Base-by-base conservation (phyloP, 2,329 filamentous ascomycete species). In the Chaetomium strumarium region DNA sequence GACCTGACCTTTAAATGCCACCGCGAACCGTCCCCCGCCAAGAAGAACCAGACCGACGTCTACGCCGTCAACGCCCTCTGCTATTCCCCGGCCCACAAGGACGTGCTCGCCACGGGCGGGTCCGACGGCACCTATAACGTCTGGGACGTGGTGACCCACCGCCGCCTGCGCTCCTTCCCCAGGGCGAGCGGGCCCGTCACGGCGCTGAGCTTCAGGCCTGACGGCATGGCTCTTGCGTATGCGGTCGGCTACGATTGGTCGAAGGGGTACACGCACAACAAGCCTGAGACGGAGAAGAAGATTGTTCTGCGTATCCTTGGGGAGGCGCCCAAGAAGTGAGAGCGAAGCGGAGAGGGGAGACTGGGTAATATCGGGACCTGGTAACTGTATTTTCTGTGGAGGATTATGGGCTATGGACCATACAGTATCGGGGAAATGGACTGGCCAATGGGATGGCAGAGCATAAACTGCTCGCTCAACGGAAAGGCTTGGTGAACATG, bases 161-260 rank as follows among this genome's bases (percentile, higher is more conserved):
- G 72, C 54, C 69, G 73, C 38, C 63, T 80, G n/a, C 75, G 74
- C 66, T 77, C 76, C 12, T 86, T 77, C 55, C 74, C 75, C 8
- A 66, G 68, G 44, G 46, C 12, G n/a, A 24, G 72, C 17, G 80
- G 76, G 46, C 75, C 79, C 46, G 85, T 88, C 67, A 80, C 79
- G 1, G 75, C 78, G 7, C 80, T 80, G 0, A 76, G 74, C 29
- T 88, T 88, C 71, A 82, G 78, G 63, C 72, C 73, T 37, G 78
- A 75, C 56, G 85, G 84, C 41, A 78, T 65, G 45, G 70, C 78
- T 47, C 77, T 79, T 61, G 78, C 77, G 2, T 81, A 81, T 58
- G 83, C 84, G 1, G 74, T 85, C 37, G 83, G 81, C 63, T 88
- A 88, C 64, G 85, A 88, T 64, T 88, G 85, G 85, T 83, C 80